Base-by-base conservation (phyloP, 2,329 filamentous ascomycete genomes). In the Aspergillus viridinutans region DNA sequence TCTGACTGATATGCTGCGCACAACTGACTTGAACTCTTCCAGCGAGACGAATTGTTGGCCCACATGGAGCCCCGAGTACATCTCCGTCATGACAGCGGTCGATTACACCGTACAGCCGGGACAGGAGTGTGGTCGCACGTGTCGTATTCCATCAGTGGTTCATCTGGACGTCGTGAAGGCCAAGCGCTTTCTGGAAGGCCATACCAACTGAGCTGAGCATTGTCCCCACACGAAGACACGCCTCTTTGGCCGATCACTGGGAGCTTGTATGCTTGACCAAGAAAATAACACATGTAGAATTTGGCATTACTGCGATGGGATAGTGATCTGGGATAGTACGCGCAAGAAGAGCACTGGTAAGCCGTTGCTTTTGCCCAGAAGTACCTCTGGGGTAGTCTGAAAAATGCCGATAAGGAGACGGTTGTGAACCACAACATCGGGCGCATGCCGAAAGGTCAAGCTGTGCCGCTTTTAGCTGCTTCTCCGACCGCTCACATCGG, bases 1-100 rank as follows among this genome's bases (percentile, higher is more conserved):
- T 21, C 71, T 65, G 35, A 75, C 72, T n/a, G 73, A 75, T 57
- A 74, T 74, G 58, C 65, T 73, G 52, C 72, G 72, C 55, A 75
- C 70, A 52, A 70, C 65, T 42, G 65, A 64, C 57, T 75, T 75
- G 61, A 75, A 75, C 3, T 73, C 72, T 51, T 75, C 73, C 58
- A 75, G 58, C 28, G 73, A 74, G 29, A 61, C 60, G 56, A 75
- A 75, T 42, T 67, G 67, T 57, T 75, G 73, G 67, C 70, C 68
- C 65, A 70, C 69, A 57, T 73, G 67, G 58, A 75, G 71, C 61
- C 73, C 73, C 21, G 73, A 74, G 59, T 69, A 72, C 65, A 74
- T 70, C 59, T 74, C 72, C 56, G 71, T 66, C 73, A 75, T 72
- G 48, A 62, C 60, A 61, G 56, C 52, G 53, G 56, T 49, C 51